Percentiles rank a stretch among this genome's conserved stretches.
Evolutionary conservation across 192 early-diverging fungal genomes (phyloP).

Genomic region (Irineochytrium annulatum): DNA sequence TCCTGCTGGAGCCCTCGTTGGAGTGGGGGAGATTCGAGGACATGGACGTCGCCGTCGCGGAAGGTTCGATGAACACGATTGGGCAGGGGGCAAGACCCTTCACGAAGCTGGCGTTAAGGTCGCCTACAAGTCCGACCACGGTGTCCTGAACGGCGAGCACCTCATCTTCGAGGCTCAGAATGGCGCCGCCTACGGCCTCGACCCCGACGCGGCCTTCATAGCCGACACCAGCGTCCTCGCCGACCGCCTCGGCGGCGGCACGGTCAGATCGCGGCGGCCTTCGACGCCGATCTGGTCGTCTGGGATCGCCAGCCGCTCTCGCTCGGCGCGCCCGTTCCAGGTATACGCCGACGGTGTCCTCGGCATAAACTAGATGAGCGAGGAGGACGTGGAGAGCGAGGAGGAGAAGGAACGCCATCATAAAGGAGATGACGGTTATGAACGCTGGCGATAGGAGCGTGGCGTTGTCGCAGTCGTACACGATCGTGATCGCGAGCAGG

Average conservation of each 20-base stretch:
- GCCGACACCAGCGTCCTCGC: constrained; percentile 73
- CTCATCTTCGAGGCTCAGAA: constrained; percentile 76
- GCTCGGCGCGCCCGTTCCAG: not conserved
- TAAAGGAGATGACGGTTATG: too few relatives aligned
- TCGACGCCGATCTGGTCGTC: constrained; percentile 78
- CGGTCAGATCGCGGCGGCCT: constrained; percentile 60
- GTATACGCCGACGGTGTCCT: not conserved
- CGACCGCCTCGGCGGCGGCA: constrained; percentile 64
- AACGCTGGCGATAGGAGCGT: not conserved
- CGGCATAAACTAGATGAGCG: not conserved
- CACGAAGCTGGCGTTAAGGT: constrained; percentile 67
- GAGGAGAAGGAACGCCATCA: too few relatives aligned
- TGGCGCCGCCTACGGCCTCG: constrained; percentile 67
- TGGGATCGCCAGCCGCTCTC: constrained; percentile 47
- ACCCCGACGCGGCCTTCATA: constrained; percentile 50
- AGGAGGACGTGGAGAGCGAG: not conserved
- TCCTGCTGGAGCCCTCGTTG: constrained; percentile 63
- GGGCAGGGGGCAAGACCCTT: constrained; percentile 52
- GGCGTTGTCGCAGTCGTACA: constrained; percentile 13
- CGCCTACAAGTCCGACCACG: constrained; percentile 75
- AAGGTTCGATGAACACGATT: constrained; percentile 54
- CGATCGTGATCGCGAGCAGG: constrained; percentile 41
- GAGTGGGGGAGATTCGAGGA: constrained; percentile 41
- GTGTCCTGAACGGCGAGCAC: constrained; percentile 64
- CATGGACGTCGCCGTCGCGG: constrained; percentile 49